Conservation (phyloP, 1,139 yeast genomes). For the Ogataea hybrid region DNA sequence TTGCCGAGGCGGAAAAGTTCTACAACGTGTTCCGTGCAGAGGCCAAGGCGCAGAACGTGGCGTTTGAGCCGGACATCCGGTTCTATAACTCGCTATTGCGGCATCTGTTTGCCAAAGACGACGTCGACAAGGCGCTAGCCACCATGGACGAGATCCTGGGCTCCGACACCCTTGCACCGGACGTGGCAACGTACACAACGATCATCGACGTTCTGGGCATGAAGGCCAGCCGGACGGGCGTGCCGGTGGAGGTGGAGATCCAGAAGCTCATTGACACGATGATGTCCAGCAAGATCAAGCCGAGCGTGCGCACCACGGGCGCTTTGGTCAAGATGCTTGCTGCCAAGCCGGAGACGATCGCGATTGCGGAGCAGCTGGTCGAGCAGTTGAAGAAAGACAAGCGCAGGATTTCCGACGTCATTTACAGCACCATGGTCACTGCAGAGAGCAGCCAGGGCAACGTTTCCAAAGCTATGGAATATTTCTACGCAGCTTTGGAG, state of each 20-base stretch:
- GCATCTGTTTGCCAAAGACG: slow-evolving; percentile 29
- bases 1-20: slow-evolving; percentile 25
- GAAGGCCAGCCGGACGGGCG: slow-evolving; percentile 39
- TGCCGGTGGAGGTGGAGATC: slow-evolving; percentile 32
- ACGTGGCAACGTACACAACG: slow-evolving; percentile 65
- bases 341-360: slow-evolving; percentile 43
- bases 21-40: slow-evolving; percentile 19
- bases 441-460: slow-evolving; percentile 56
- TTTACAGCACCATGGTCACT: slow-evolving; percentile 57
- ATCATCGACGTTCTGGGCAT: slow-evolving; percentile 58
- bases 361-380: slow-evolving; percentile 44
- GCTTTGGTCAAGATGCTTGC: slow-evolving; percentile 58
- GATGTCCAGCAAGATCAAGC: slow-evolving; percentile 39
- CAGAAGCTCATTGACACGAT: slow-evolving; percentile 43
- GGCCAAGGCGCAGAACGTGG: slow-evolving; percentile 22
- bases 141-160: slow-evolving; percentile 35
- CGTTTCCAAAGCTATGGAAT: slow-evolving; percentile 43
- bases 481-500: slow-evolving; percentile 45
- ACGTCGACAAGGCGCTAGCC: slow-evolving; percentile 35
- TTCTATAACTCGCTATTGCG: slow-evolving; percentile 42
- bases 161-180: slow-evolving; percentile 47
- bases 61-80: slow-evolving; percentile 33
- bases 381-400: slow-evolving; percentile 39
- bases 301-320: slow-evolving; percentile 52
- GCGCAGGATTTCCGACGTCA: slow-evolving; percentile 36